These are phyloP conservation scores for Penicillium soppii DNA, from an alignment of 495 filamentous ascomycete genomes.

Conservation along the genomic window DNA sequence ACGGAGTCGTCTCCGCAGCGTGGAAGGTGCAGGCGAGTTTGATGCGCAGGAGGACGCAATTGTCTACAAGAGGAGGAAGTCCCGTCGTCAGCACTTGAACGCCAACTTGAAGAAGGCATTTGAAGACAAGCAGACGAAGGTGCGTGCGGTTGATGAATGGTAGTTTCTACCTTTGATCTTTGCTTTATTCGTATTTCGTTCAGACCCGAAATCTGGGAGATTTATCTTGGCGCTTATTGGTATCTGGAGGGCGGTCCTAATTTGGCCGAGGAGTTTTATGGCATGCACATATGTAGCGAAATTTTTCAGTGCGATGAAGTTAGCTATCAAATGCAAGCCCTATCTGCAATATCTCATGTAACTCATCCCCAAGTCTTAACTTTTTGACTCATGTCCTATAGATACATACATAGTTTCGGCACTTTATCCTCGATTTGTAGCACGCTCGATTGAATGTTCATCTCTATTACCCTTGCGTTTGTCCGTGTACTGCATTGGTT, in stretches of 20 bases:
- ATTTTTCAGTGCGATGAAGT: neutral
- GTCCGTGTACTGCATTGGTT: too few species aligned
- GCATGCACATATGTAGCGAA: constrained; percentile 2
- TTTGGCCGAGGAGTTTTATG: neutral
- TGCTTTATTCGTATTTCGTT: constrained; percentile 5
- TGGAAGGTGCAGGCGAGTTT: constrained; percentile 32
- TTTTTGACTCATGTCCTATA: too few species aligned
- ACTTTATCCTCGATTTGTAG: too few species aligned
- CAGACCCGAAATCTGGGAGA: constrained; percentile 2
- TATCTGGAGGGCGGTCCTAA: neutral
- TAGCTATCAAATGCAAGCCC: constrained; percentile 4
- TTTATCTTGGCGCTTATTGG: constrained; percentile 3
- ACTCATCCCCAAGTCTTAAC: too few species aligned
- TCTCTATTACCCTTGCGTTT: too few species aligned
- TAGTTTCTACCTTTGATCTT: constrained; percentile 1
- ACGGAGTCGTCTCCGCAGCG: constrained; percentile 44
- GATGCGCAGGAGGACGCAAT: constrained; percentile 54
- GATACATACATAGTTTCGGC: too few species aligned
- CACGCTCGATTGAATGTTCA: too few species aligned
- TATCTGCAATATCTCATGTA: neutral
- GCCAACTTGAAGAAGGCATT: constrained; percentile 41
- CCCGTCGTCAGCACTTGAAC: constrained; percentile 54
- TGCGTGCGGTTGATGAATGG: constrained; percentile 37
- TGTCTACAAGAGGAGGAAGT: constrained; percentile 56
- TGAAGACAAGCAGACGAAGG: constrained; percentile 35